These are phyloP conservation scores for Lachnellula subtilissima DNA, from an alignment of 2,329 filamentous ascomycete genomes.

Conservation along the genomic window DNA sequence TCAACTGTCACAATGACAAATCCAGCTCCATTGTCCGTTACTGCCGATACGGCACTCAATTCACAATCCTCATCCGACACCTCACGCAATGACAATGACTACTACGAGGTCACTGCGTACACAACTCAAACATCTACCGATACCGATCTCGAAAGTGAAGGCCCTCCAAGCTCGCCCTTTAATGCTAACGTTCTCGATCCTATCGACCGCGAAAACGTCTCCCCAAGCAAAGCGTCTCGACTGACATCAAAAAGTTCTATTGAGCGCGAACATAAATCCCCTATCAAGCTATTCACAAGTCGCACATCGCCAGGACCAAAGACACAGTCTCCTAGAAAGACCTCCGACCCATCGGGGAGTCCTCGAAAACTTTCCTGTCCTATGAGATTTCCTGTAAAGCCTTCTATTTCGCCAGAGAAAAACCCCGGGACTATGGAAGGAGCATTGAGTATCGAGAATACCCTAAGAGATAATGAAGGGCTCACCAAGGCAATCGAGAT, in stretches of 20 bases:
- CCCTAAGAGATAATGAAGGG: slow-evolving; percentile 50
- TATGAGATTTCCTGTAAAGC: slow-evolving; percentile 57
- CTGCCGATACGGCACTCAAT: slow-evolving; percentile 19
- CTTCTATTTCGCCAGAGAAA: slow-evolving; percentile 36
- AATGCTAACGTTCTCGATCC: slow-evolving; percentile 19
- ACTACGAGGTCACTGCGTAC: slow-evolving; percentile 25
- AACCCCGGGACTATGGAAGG: slow-evolving; percentile 18
- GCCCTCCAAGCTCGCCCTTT: slow-evolving; percentile 30
- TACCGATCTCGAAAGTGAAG: slow-evolving; percentile 23
- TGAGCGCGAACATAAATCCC: slow-evolving; percentile 23
- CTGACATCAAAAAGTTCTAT: slow-evolving; percentile 21
- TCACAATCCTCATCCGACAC: slow-evolving; percentile 13
- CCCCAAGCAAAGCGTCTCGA: slow-evolving; percentile 24
- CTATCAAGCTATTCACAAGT: slow-evolving; percentile 30
- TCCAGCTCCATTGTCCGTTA: slow-evolving; percentile 19
- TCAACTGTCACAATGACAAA: slow-evolving; percentile 20
- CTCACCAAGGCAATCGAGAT: slow-evolving; percentile 57
- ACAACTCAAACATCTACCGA: slow-evolving; percentile 18
- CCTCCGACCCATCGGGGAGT: slow-evolving; percentile 30
- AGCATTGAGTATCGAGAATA: slow-evolving; percentile 42
- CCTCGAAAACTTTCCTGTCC: slow-evolving; percentile 45
- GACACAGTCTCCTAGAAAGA: slow-evolving; percentile 17
- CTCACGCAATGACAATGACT: slow-evolving; percentile 8
- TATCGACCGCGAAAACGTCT: slow-evolving; percentile 27
- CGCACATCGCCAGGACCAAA: slow-evolving; percentile 18